phyloP scores from a whole-genome alignment of 805 yeast genomes.

The Pichia californica region DNA sequence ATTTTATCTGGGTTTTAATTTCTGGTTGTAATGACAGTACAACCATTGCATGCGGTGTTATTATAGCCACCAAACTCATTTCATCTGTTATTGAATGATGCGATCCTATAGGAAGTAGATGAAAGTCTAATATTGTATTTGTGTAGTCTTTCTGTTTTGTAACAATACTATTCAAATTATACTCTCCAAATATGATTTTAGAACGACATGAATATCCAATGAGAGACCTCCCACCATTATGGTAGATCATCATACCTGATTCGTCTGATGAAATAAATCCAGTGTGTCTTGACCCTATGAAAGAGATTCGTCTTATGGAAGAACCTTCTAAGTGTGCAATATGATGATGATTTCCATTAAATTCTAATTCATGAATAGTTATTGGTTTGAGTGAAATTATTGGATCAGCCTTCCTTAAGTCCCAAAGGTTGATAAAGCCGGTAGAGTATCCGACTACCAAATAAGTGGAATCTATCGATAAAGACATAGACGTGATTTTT shows the following conservation, averaged over 20 bases:
- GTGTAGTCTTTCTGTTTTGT: slow-evolving; percentile 8
- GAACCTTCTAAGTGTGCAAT: slow-evolving; percentile 32
- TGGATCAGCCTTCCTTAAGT: slow-evolving; percentile 34
- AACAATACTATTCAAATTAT: slow-evolving; percentile 17
- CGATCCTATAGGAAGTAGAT: slow-evolving; percentile 56
- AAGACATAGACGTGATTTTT: slow-evolving; percentile 45
- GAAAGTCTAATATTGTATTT: slow-evolving; percentile 33
- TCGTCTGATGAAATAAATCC: slow-evolving; percentile 50
- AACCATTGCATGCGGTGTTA: slow-evolving; percentile 44
- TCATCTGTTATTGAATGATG: slow-evolving; percentile 39
- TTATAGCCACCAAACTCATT: slow-evolving; percentile 53
- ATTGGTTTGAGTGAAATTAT: slow-evolving; percentile 27
- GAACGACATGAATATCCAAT: slow-evolving; percentile 44
- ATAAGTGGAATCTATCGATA: slow-evolving; percentile 64
- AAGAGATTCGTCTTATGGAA: slow-evolving; percentile 38
- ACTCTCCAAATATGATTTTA: slow-evolving; percentile 47
- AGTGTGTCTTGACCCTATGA: slow-evolving; percentile 48
- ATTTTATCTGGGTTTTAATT: slow-evolving; percentile 46
- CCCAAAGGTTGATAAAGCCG: slow-evolving; percentile 71
- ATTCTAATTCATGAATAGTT: slow-evolving; percentile 17
- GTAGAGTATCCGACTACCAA: slow-evolving; percentile 61
- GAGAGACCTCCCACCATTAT: slow-evolving; percentile 55
- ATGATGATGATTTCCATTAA: slow-evolving; percentile 16
- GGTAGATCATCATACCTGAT: slow-evolving; percentile 53
- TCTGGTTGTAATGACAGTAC: slow-evolving; percentile 51